A percentile compares a stretch with the other conserved stretches of the same genome.
phyloP scores from a whole-genome alignment of 2,329 filamentous ascomycete genomes.

The Calonectria crousiana region DNA sequence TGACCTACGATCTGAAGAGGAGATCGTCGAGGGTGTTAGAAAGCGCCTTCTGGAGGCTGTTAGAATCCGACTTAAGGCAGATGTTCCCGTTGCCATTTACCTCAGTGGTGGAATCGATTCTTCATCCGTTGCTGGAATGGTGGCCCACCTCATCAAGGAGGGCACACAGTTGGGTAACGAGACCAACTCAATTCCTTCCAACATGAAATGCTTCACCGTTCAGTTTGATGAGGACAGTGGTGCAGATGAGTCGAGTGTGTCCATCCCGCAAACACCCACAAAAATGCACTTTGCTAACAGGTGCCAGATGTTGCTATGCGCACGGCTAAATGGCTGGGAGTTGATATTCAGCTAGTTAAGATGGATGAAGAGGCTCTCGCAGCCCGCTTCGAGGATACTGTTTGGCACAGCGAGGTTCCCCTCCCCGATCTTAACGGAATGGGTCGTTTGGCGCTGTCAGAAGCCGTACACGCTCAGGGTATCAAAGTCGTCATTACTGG shows the following conservation, averaged over 20 bases:
- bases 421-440: background rate
- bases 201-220: conserved; percentile 3
- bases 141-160: background rate
- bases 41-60: conserved; percentile 49
- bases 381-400: background rate
- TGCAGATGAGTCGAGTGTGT: background rate
- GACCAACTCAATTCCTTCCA: background rate
- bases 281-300: background rate
- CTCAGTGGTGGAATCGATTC: conserved; percentile 70
- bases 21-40: background rate
- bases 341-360: background rate
- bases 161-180: background rate
- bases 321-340: background rate
- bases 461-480: background rate
- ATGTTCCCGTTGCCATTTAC: conserved; percentile 69
- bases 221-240: background rate
- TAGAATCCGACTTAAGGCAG: conserved; percentile 65
- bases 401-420: conserved; percentile 1
- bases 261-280: background rate
- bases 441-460: background rate
- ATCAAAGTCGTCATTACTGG: background rate
- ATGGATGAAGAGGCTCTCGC: background rate
- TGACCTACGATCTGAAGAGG: background rate
- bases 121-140: conserved; percentile 61
- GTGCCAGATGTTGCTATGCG: background rate